These are phyloP conservation scores for Calonectria crousiana DNA, from an alignment of 2,329 filamentous ascomycete genomes.

Conservation along the genomic window DNA sequence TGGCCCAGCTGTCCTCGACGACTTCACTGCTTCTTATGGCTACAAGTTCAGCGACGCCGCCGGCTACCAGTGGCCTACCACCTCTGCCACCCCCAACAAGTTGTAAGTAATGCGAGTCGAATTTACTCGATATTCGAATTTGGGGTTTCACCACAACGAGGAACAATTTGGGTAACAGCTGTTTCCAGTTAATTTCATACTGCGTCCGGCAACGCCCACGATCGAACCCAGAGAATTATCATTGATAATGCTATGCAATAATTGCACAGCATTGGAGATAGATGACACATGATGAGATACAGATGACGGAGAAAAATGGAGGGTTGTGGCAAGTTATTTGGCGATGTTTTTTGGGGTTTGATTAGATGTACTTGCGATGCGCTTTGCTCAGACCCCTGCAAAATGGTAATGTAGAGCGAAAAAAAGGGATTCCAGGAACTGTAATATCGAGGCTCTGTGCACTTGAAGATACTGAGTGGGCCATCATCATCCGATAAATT, in stretches of 20 bases:
- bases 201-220: constrained; percentile 32
- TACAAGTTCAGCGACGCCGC: constrained; percentile 99
- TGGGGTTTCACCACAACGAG: constrained; percentile 21
- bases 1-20: constrained; percentile 94
- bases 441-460: not conserved
- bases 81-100: constrained; percentile 79
- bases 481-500: not conserved
- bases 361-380: constrained; percentile 37
- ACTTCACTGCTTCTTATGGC: constrained; percentile 97
- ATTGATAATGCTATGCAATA: constrained; percentile 28
- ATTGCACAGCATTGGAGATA: constrained; percentile 25
- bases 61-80: constrained; percentile 94
- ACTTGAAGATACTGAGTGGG: not conserved
- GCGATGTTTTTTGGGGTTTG: constrained; percentile 34
- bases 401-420: constrained; percentile 35
- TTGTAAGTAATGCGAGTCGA: constrained; percentile 69
- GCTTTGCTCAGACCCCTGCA: constrained; percentile 33
- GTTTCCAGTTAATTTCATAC: constrained; percentile 41
- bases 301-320: constrained; percentile 33
- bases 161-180: constrained; percentile 33
- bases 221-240: constrained; percentile 39
- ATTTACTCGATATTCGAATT: constrained; percentile 25
- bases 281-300: constrained; percentile 37
- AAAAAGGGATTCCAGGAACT: constrained; percentile 30
- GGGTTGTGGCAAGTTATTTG: constrained; percentile 37